Percentiles rank a stretch among this genome's conserved stretches.
These are phyloP conservation scores for Endoconidiophora polonica DNA, from an alignment of 2,329 filamentous ascomycete genomes.

Conservation along the genomic window DNA sequence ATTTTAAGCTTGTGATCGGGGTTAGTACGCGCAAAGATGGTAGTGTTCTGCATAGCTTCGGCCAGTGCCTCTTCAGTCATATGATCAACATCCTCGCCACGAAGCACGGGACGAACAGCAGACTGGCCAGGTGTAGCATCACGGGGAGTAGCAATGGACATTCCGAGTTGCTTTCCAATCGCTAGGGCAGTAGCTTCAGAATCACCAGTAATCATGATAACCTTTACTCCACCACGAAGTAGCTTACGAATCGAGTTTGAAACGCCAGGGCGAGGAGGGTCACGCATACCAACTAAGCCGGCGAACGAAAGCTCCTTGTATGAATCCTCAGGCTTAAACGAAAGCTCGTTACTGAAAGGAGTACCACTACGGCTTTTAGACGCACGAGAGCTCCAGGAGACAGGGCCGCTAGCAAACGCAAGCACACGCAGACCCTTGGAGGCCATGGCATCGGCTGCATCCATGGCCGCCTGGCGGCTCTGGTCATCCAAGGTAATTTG, in stretches of 20 bases:
- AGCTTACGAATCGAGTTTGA: slow-evolving; percentile 74
- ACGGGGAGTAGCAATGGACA: slow-evolving; percentile 51
- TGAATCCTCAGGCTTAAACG: slow-evolving; percentile 45
- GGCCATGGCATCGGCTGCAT: slow-evolving; percentile 76
- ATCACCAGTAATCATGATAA: slow-evolving; percentile 98
- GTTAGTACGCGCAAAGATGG: slow-evolving; percentile 89
- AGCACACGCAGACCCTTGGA: slow-evolving; percentile 77
- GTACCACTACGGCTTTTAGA: slow-evolving; percentile 26
- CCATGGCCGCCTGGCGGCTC: slow-evolving; percentile 54
- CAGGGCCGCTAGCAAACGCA: slow-evolving; percentile 76
- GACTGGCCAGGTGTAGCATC: slow-evolving; percentile 35
- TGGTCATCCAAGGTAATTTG: slow-evolving; percentile 71
- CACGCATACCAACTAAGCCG: slow-evolving; percentile 90
- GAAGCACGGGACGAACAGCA: slow-evolving; percentile 54
- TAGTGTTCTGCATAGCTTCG: slow-evolving; percentile 71
- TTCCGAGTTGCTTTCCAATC: slow-evolving; percentile 88
- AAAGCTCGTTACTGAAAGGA: slow-evolving; percentile 23
- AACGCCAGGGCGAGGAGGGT: slow-evolving; percentile 82
- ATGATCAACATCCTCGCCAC: slow-evolving; percentile 79
- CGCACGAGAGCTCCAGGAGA: slow-evolving; percentile 28
- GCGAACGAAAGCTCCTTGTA: slow-evolving; percentile 80
- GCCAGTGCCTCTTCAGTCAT: slow-evolving; percentile 79
- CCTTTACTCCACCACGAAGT: slow-evolving; percentile 86
- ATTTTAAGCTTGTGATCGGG: slow-evolving; percentile 99
- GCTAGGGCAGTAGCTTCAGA: slow-evolving; percentile 87